Evolutionary conservation across 352 stramenopile species (phyloP).

Genomic region (Phytophthora vignae): DNA sequence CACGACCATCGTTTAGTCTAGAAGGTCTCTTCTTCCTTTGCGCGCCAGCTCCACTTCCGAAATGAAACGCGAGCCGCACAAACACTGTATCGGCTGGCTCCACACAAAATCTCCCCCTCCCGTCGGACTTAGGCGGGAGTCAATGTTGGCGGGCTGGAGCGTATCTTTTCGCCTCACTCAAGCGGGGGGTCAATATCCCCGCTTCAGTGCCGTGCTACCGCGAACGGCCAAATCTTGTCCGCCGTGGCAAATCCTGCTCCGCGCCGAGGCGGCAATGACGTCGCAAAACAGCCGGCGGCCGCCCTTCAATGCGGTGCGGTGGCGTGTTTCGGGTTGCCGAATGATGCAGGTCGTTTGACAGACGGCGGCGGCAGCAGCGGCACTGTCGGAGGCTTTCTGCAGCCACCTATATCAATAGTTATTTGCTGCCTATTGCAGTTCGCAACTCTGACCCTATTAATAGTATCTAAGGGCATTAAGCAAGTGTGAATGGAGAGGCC

Average conservation of each 20-base stretch:
- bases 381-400: slow-evolving; percentile 14
- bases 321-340: slow-evolving; percentile 24
- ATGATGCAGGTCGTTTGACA: slow-evolving; percentile 45
- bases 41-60: slow-evolving; percentile 45
- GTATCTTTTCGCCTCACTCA: slow-evolving; percentile 21
- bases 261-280: slow-evolving; percentile 16
- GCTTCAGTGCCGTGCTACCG: not conserved
- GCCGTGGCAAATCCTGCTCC: not conserved
- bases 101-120: slow-evolving; percentile 38
- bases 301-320: slow-evolving; percentile 21
- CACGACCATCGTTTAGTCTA: slow-evolving; percentile 53
- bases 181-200: too few species aligned
- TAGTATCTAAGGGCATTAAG: not conserved
- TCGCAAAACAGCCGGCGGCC: slow-evolving; percentile 22
- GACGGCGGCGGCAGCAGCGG: not conserved
- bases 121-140: not conserved
- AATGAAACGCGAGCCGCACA: slow-evolving; percentile 55
- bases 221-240: not conserved
- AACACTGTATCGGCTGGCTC: slow-evolving; percentile 15
- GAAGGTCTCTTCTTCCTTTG: slow-evolving; percentile 11
- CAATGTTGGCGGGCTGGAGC: slow-evolving; percentile 1
- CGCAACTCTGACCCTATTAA: not conserved
- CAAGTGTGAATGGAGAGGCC: not conserved
- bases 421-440: not conserved
- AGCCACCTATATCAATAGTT: not conserved